Percentiles rank a stretch among this genome's conserved stretches.
Conservation (phyloP, 2,329 filamentous ascomycete species). For the Aspergillus neoniger region DNA sequence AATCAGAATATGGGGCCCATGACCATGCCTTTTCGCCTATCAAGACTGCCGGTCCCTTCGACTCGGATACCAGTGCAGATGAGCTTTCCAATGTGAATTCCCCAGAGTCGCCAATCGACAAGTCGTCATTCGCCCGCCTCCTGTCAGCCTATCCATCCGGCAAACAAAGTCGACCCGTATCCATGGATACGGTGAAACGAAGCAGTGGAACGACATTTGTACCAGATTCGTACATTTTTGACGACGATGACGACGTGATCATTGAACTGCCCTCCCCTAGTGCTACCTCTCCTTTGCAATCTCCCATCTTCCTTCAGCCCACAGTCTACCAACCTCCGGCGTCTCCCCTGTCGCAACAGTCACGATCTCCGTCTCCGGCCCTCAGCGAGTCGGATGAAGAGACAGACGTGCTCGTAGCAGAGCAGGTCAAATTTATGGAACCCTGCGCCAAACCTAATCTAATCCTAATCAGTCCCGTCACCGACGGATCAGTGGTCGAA, state of each 20-base stretch:
- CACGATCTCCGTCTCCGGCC: conserved; percentile 29
- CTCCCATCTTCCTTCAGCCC: conserved; percentile 34
- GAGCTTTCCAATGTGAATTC: conserved; percentile 28
- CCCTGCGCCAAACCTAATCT: conserved; percentile 34
- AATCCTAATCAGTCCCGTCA: conserved; percentile 35
- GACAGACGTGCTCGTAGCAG: conserved; percentile 35
- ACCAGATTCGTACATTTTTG: conserved; percentile 34
- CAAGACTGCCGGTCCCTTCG: conserved; percentile 25
- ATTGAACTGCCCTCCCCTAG: conserved; percentile 37
- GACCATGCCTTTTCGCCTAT: conserved; percentile 37
- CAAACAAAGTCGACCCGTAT: conserved; percentile 36
- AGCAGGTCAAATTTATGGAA: conserved; percentile 35
- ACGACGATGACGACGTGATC: conserved; percentile 35
- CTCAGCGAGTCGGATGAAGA: conserved; percentile 35
- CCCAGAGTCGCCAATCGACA: conserved; percentile 26
- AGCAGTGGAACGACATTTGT: conserved; percentile 34
- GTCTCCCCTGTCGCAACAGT: conserved; percentile 20
- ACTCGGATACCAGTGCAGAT: conserved; percentile 36
- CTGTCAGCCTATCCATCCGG: conserved; percentile 24
- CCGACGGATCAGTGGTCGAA: conserved; percentile 11
- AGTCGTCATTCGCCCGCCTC: conserved; percentile 17
- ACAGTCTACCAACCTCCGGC: conserved; percentile 32
- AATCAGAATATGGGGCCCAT: conserved; percentile 37
- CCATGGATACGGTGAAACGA: conserved; percentile 39
- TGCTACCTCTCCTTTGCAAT: conserved; percentile 28